phyloP scores from a whole-genome alignment of 257 asterid species.

The Capsicum pubescens region DNA sequence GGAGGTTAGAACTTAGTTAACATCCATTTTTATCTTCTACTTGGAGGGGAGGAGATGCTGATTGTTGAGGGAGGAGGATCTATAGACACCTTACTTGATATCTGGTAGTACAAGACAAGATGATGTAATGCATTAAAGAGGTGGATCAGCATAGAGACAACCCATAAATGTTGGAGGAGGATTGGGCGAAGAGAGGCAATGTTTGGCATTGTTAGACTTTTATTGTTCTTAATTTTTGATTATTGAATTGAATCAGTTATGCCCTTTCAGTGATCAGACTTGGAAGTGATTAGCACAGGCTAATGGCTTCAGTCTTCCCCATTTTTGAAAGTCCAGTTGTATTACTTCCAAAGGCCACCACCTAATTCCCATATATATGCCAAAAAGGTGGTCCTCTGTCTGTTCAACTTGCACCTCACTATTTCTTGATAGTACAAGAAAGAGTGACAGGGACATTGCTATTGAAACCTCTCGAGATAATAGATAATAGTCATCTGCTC shows the following conservation, averaged over 20 bases:
- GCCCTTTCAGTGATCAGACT: background rate
- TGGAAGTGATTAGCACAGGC: background rate
- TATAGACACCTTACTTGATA: background rate
- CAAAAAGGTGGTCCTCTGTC: background rate
- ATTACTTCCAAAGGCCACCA: background rate
- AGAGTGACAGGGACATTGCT: background rate
- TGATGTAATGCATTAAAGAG: background rate
- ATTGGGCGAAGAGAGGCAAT: background rate
- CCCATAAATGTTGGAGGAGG: slow-evolving; percentile 10
- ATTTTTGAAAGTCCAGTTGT: background rate
- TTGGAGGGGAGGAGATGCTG: background rate
- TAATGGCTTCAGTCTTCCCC: background rate
- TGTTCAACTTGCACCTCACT: background rate
- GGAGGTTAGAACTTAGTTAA: background rate
- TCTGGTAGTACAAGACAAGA: slow-evolving; percentile 9
- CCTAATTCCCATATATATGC: background rate
- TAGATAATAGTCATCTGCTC: background rate
- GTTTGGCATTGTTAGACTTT: slow-evolving; percentile 18
- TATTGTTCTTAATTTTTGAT: background rate
- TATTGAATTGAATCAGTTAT: slow-evolving; percentile 1
- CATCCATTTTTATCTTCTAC: background rate
- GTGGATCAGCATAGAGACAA: background rate
- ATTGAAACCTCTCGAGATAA: background rate
- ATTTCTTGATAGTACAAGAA: background rate
- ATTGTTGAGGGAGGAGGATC: background rate